These are phyloP conservation scores for Paramecium tetraurelia DNA, from an alignment of 73 alveolate genomes.

Conservation along the genomic window DNA sequence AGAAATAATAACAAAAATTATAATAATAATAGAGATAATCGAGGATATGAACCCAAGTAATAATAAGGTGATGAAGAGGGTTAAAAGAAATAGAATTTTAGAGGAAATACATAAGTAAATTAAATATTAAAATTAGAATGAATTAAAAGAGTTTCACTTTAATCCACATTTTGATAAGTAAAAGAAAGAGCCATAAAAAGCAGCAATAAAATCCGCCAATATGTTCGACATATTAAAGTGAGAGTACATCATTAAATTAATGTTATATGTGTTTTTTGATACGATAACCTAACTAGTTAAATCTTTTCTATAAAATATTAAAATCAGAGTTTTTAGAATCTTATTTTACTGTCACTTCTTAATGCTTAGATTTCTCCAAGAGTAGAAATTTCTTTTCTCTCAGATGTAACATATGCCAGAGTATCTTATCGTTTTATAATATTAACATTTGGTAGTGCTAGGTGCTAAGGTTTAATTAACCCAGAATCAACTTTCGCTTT, in stretches of 20 bases:
- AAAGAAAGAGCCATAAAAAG: neutral
- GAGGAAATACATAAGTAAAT: neutral
- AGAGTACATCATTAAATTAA: neutral
- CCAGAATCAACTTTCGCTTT: slow-evolving; percentile 44
- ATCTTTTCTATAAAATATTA: neutral
- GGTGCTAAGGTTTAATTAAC: neutral
- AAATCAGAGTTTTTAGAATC: neutral
- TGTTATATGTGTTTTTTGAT: neutral
- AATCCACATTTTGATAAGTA: neutral
- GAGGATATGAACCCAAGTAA: neutral
- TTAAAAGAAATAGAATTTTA: neutral
- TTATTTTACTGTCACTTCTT: neutral
- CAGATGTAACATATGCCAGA: neutral
- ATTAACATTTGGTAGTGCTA: neutral
- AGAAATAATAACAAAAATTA: neutral
- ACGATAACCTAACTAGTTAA: neutral
- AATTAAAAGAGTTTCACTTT: neutral
- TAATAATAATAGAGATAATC: neutral
- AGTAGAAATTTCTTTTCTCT: neutral
- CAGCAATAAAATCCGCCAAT: neutral
- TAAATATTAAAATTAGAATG: neutral
- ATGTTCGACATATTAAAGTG: neutral
- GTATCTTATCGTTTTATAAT: neutral
- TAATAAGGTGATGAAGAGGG: neutral
- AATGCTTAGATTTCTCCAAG: neutral